phyloP scores from a whole-genome alignment of 1,139 yeast genomes.

The Hansenula lynferdii region DNA sequence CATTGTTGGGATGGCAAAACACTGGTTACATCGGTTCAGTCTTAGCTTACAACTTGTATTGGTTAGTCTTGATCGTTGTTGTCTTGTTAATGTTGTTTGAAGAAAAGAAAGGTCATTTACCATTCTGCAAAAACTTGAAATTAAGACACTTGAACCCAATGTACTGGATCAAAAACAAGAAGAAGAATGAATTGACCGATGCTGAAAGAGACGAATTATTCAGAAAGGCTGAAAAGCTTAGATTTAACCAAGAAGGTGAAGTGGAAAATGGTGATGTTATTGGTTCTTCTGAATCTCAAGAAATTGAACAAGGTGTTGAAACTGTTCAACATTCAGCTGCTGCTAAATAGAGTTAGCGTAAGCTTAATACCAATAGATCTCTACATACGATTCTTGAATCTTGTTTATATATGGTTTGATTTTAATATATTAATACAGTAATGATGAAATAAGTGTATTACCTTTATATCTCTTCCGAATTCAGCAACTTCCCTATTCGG shows the following conservation, averaged over 20 bases:
- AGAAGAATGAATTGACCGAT: conserved; percentile 51
- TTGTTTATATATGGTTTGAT: too few relatives aligned
- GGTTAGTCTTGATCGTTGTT: conserved; percentile 58
- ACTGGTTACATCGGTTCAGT: conserved; percentile 89
- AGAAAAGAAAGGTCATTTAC: conserved; percentile 64
- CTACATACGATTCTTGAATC: too few relatives aligned
- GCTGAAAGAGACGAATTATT: conserved; percentile 54
- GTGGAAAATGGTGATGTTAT: not conserved
- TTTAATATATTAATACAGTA: not conserved
- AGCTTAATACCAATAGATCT: not conserved
- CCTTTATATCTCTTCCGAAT: too few relatives aligned
- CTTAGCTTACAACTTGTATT: conserved; percentile 76
- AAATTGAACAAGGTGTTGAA: too few relatives aligned
- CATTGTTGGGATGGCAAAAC: conserved; percentile 87
- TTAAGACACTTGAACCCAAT: conserved; percentile 62
- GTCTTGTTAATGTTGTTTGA: conserved; percentile 60
- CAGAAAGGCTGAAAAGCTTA: conserved; percentile 32
- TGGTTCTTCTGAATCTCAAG: too few relatives aligned
- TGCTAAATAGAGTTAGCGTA: not conserved
- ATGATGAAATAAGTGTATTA: not conserved
- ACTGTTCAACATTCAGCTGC: not conserved
- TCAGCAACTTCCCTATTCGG: too few relatives aligned
- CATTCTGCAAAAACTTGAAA: conserved; percentile 48
- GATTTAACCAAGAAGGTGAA: conserved; percentile 27
- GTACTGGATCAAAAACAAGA: conserved; percentile 65